These are phyloP conservation scores for Trypanosoma boissoni DNA, from an alignment of 208 protist genomes.

Conservation along the genomic window DNA sequence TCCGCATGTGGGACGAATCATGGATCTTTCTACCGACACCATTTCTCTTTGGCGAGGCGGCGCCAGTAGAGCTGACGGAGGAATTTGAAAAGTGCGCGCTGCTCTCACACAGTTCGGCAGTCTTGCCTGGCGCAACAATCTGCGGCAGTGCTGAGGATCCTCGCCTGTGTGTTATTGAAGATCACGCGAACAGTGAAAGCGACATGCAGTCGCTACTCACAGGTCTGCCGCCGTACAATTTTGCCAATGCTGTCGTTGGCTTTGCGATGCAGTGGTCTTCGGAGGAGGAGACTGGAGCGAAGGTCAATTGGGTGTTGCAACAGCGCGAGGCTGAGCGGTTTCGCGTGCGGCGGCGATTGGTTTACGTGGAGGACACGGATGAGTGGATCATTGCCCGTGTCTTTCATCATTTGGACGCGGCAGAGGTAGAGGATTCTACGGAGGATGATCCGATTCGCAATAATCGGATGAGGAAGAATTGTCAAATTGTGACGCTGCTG, in stretches of 20 bases:
- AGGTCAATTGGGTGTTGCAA: slow-evolving; percentile 30
- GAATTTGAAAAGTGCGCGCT: slow-evolving; percentile 35
- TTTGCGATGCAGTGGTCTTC: slow-evolving; percentile 53
- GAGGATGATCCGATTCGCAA: not conserved
- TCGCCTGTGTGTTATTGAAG: slow-evolving; percentile 16
- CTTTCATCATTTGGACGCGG: slow-evolving; percentile 24
- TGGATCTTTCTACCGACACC: slow-evolving; percentile 50
- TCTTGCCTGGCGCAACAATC: slow-evolving; percentile 39
- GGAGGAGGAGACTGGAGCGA: slow-evolving; percentile 23
- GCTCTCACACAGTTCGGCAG: slow-evolving; percentile 37
- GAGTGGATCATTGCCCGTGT: slow-evolving; percentile 47
- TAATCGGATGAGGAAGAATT: not conserved
- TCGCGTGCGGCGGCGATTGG: slow-evolving; percentile 28
- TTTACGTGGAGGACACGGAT: slow-evolving; percentile 51
- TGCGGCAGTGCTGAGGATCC: slow-evolving; percentile 19
- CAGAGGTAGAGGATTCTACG: not conserved
- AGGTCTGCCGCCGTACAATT: slow-evolving; percentile 14
- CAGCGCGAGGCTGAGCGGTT: slow-evolving; percentile 6
- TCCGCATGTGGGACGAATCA: slow-evolving; percentile 12
- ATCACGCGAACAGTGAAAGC: not conserved
- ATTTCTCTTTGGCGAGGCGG: slow-evolving; percentile 37
- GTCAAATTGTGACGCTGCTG: not conserved
- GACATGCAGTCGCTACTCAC: not conserved
- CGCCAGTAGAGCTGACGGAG: slow-evolving; percentile 29
- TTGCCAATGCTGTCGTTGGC: slow-evolving; percentile 29